phyloP scores from a whole-genome alignment of 148 eudicot species.

The Talinum fruticosum region DNA sequence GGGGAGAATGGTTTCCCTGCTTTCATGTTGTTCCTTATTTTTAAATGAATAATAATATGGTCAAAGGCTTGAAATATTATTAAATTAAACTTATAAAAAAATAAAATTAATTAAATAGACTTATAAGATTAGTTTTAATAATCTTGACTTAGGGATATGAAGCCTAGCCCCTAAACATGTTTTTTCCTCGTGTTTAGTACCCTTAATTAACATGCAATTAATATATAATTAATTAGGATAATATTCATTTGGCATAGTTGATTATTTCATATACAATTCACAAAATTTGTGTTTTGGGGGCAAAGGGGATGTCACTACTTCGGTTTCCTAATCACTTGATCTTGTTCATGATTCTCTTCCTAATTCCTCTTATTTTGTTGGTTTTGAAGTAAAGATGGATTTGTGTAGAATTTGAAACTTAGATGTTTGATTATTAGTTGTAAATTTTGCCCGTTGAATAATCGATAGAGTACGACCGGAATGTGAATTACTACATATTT shows the following conservation, averaged over 20 bases:
- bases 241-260: background rate
- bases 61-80: background rate
- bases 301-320: slow-evolving; percentile 33
- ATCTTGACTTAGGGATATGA: background rate
- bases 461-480: no score
- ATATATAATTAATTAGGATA: no score
- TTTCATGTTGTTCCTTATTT: background rate
- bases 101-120: background rate
- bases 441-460: no score
- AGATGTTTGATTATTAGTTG: no score
- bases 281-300: background rate
- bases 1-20: slow-evolving; percentile 1
- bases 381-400: no score
- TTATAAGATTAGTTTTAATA: background rate
- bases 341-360: background rate
- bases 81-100: background rate
- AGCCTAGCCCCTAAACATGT: slow-evolving; percentile 14
- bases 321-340: slow-evolving; percentile 16
- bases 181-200: slow-evolving; percentile 24
- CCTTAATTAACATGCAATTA: no score
- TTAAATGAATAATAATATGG: background rate
- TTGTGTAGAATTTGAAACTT: no score
- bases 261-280: background rate
- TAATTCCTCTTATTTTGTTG: background rate
- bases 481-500: no score